Conservation (phyloP, 2,329 filamentous ascomycete genomes). For the Pseudodiploospora longispora region DNA sequence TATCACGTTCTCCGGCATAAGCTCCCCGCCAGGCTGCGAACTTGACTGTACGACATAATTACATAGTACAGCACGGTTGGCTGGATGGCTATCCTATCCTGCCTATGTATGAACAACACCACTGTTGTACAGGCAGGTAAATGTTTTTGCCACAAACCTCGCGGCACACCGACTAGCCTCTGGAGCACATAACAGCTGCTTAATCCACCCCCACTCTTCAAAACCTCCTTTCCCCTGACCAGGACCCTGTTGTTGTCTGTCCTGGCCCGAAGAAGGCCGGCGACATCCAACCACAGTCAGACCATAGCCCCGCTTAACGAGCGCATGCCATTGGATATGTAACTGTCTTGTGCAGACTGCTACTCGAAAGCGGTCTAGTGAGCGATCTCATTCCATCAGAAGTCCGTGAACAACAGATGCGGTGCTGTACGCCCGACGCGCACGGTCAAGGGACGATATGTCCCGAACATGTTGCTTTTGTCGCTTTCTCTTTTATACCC, state of each 20-base stretch:
- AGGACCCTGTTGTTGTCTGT: conserved; percentile 9
- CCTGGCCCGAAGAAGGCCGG: conserved; percentile 3
- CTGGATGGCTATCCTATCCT: neutral
- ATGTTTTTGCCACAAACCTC: neutral
- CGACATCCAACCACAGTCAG: conserved; percentile 9
- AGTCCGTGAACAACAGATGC: neutral
- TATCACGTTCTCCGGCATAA: no score
- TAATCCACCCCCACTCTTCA: conserved; percentile 1
- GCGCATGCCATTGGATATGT: conserved; percentile 9
- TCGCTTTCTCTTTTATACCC: no score
- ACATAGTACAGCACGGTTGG: neutral
- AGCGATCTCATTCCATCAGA: conserved; percentile 5
- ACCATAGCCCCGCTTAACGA: conserved; percentile 7
- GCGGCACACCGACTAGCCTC: no score
- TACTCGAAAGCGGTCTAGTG: conserved; percentile 7
- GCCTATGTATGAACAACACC: no score
- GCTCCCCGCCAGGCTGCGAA: no score
- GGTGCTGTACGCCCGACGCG: neutral
- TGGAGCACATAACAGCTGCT: conserved; percentile 1
- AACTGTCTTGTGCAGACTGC: conserved; percentile 2
- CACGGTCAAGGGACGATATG: no score
- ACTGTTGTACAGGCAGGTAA: no score
- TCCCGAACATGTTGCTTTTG: no score
- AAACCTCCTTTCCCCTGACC: conserved; percentile 11
- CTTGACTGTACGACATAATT: conserved; percentile 3